These are phyloP conservation scores for Aaosphaeria arxii DNA, from an alignment of 2,329 filamentous ascomycete genomes.

Conservation along the genomic window DNA sequence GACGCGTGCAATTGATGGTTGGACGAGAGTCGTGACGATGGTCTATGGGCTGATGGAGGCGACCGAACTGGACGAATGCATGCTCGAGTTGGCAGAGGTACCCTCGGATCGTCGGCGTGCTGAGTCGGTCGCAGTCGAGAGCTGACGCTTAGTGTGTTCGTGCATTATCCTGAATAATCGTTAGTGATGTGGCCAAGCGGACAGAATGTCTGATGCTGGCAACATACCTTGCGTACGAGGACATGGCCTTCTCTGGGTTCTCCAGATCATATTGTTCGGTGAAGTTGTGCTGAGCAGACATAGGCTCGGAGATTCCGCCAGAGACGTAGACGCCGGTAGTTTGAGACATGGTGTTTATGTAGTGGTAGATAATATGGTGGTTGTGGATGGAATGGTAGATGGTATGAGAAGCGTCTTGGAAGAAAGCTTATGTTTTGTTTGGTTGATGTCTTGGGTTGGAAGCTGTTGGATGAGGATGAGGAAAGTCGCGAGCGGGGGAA, in stretches of 20 bases:
- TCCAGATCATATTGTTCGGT: conserved; percentile 42
- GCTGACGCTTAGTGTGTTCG: conserved; percentile 49
- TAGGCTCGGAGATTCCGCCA: conserved; percentile 40
- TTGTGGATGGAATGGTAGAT: neutral
- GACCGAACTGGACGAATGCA: neutral
- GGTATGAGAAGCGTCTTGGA: conserved; percentile 1
- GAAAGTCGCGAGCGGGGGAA: conserved; percentile 10
- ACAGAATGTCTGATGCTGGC: neutral
- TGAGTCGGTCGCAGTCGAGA: conserved; percentile 44
- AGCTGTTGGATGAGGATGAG: neutral
- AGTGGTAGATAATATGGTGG: neutral
- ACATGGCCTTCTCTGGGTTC: conserved; percentile 38
- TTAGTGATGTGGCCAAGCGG: neutral
- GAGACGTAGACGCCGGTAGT: conserved; percentile 33
- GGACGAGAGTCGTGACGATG: neutral
- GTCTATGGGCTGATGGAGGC: neutral
- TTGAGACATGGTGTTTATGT: conserved; percentile 20
- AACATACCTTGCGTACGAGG: conserved; percentile 43
- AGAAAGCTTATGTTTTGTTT: neutral
- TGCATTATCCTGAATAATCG: conserved; percentile 43
- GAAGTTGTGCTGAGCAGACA: conserved; percentile 44
- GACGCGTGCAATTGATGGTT: too few species aligned
- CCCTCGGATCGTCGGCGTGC: conserved; percentile 37
- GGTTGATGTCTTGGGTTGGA: neutral
- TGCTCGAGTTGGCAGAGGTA: conserved; percentile 7